Base-by-base conservation (phyloP, 2,329 filamentous ascomycete species). In the Botrytis hyacinthi region DNA sequence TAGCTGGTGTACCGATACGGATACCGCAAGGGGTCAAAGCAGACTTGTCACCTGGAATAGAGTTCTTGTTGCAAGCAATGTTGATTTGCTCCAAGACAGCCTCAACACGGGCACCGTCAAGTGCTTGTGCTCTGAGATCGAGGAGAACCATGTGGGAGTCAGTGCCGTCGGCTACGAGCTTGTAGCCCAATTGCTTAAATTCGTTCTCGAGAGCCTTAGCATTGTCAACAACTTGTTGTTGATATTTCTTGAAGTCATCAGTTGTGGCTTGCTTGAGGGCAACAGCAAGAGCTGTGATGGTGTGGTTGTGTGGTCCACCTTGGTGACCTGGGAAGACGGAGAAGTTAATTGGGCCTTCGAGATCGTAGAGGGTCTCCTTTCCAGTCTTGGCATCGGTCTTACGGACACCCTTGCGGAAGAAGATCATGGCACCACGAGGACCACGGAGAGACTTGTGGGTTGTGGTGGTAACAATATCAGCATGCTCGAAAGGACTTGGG, bases 51-150 rank as follows among this genome's bases (percentile, higher is more conserved):
- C 96, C 96, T 59, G 96, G 96, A 74, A 97, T 96, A 75, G 93
- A 92, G 90, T 99, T 99, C 91, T 99, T 99, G 91, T 99, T 99
- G 90, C 94, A 97, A 76, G 96, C 95, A 83, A 99, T 97, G 88
- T 97, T 97, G 85, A 98, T 96, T 84, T 97, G 93, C 87, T 99
- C 96, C 32, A 99, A 91, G 74, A 99, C 92, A 76, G 93, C 92
- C 88, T 99, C 96, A 60, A 98, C 93, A 83, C 96, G 94, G 74
- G 96, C 96, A 80, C 96, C 96, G 80, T 99, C 96, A 29, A 99
- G 90, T 76, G 86, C 88, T 82, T 93, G 89, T 81, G 94, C 90
- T 83, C 97, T 95, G 78, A 99, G 91, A 84, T 99, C 96, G 75
- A 99, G 85, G 73, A 99, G 91, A 67, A 99, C 95, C 88, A 99